phyloP scores from a whole-genome alignment of 2,329 filamentous ascomycete genomes.

The Neonectria punicea region DNA sequence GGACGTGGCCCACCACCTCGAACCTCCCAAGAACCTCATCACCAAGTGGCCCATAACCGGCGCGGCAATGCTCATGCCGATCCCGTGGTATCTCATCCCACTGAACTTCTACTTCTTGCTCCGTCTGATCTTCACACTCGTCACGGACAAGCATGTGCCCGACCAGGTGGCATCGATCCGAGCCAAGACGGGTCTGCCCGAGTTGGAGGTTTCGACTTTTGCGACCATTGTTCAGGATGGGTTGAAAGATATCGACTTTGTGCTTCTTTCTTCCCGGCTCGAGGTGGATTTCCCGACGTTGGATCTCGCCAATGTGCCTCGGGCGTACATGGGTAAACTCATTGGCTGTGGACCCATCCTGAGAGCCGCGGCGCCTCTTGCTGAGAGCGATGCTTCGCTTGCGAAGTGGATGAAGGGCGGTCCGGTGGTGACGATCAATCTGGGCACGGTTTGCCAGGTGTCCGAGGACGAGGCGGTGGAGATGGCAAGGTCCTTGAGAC shows the following conservation, averaged over 20 bases:
- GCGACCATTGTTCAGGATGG: background rate
- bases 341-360: slow-evolving; percentile 6
- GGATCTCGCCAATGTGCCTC: background rate
- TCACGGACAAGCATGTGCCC: background rate
- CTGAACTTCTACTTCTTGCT: background rate
- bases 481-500: slow-evolving; percentile 7
- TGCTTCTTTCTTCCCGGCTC: background rate
- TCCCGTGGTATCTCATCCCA: background rate
- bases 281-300: background rate
- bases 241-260: background rate
- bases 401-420: background rate
- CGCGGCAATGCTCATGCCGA: background rate
- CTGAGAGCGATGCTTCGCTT: background rate
- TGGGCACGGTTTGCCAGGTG: background rate
- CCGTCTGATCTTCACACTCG: background rate
- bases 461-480: slow-evolving; percentile 1
- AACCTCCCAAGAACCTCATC: background rate
- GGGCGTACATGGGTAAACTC: background rate
- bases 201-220: background rate
- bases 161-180: background rate
- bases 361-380: background rate
- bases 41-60: background rate
- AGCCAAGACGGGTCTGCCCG: background rate
- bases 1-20: slow-evolving; percentile 10
- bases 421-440: slow-evolving; percentile 8